Conservation (phyloP, 352 stramenopile genomes). For the Elongisporangium prolatum region DNA sequence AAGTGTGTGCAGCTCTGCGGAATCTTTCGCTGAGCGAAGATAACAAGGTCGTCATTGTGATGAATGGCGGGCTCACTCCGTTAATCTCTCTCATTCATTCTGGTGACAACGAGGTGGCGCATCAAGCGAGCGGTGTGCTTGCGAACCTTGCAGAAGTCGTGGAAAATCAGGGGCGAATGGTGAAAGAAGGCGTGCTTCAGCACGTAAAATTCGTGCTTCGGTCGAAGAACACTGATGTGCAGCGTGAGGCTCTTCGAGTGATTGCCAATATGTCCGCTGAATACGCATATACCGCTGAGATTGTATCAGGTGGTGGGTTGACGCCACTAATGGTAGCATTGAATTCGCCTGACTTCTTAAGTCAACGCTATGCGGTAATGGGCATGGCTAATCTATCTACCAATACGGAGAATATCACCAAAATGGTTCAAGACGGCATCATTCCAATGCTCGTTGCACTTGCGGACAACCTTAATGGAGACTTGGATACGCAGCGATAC, state of each 20-base stretch:
- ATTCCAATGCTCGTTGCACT: constrained; percentile 87
- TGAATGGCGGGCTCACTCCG: constrained; percentile 74
- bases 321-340: constrained; percentile 87
- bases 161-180: constrained; percentile 94
- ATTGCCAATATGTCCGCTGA: constrained; percentile 96
- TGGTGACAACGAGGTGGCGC: constrained; percentile 86
- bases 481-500: constrained; percentile 92
- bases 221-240: constrained; percentile 89
- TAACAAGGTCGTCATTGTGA: constrained; percentile 91
- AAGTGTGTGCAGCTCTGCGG: constrained; percentile 89
- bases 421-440: constrained; percentile 89
- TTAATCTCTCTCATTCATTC: constrained; percentile 89
- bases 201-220: constrained; percentile 95
- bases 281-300: constrained; percentile 90
- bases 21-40: constrained; percentile 91
- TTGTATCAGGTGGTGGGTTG: constrained; percentile 89
- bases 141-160: constrained; percentile 92
- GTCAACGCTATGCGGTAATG: constrained; percentile 94
- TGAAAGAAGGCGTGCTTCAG: constrained; percentile 93
- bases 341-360: constrained; percentile 88
- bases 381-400: constrained; percentile 94
- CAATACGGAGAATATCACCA: constrained; percentile 86
- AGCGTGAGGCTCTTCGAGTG: constrained; percentile 91
- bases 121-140: constrained; percentile 88
- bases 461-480: constrained; percentile 74